Conservation (phyloP, 352 stramenopile species). For the Pythium phragmitis region DNA sequence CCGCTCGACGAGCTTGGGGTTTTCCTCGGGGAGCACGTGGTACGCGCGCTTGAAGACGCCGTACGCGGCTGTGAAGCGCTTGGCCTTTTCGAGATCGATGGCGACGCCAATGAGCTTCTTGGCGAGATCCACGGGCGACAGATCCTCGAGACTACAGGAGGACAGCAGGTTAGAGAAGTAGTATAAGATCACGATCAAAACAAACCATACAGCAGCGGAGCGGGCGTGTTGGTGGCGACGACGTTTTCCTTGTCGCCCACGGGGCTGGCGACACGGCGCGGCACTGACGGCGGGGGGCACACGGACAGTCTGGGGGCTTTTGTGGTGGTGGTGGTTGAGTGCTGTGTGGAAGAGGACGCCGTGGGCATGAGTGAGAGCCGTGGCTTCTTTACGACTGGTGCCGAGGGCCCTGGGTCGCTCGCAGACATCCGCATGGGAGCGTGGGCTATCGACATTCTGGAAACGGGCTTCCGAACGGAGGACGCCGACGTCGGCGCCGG, state of each 20-base stretch:
- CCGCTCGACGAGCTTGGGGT: constrained; percentile 45
- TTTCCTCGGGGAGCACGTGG: constrained; percentile 46
- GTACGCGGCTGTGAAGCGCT: constrained; percentile 35
- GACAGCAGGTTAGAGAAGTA: background rate
- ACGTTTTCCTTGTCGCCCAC: constrained; percentile 25
- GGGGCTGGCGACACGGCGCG: constrained; percentile 1
- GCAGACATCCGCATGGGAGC: constrained; percentile 3
- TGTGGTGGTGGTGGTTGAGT: no score
- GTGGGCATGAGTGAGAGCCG: constrained; percentile 18
- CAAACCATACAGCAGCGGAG: constrained; percentile 8
- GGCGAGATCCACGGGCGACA: constrained; percentile 36
- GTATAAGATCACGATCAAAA: background rate
- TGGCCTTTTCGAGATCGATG: constrained; percentile 49
- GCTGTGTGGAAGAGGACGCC: background rate
- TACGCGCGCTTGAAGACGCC: constrained; percentile 57
- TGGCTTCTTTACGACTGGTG: constrained; percentile 18
- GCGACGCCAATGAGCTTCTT: constrained; percentile 61
- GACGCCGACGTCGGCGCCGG: constrained; percentile 2
- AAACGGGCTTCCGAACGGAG: background rate
- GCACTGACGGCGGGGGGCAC: constrained; percentile 6
- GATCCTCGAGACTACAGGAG: constrained; percentile 23
- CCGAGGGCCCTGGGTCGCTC: background rate
- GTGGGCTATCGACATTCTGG: constrained; percentile 19
- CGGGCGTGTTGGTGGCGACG: constrained; percentile 1
- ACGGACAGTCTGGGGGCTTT: constrained; percentile 3